Conservation (phyloP, 345 rosid species). For the Gossypium mustelinum region DNA sequence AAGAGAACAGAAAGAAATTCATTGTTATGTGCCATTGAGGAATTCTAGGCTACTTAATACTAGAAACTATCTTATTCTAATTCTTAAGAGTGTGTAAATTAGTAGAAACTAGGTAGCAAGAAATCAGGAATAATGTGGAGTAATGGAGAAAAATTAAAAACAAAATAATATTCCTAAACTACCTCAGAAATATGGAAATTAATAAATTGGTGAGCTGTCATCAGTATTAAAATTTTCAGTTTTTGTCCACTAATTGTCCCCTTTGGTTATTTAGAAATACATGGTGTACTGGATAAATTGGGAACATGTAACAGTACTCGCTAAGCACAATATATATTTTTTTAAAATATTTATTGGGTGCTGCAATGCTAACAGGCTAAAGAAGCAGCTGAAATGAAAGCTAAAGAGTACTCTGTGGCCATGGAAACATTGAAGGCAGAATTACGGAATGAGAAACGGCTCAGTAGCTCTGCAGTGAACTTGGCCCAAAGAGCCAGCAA, state of each 20-base stretch:
- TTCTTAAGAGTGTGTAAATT: neutral
- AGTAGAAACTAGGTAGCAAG: too few species aligned
- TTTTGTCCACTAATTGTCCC: neutral
- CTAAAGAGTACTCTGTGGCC: conserved; percentile 37
- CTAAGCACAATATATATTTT: neutral
- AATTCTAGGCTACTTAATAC: neutral
- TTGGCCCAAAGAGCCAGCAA: conserved; percentile 65
- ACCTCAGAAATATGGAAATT: neutral
- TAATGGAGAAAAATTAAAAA: neutral
- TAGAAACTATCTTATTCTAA: neutral
- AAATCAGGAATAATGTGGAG: neutral
- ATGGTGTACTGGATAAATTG: neutral
- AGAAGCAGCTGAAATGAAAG: conserved; percentile 72
- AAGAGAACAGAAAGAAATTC: neutral
- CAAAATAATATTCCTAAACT: neutral
- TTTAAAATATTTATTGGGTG: conserved; percentile 1
- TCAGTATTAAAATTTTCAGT: conserved; percentile 13
- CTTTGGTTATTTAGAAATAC: neutral
- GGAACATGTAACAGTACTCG: neutral
- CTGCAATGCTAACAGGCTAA: conserved; percentile 49
- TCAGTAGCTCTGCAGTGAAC: conserved; percentile 55
- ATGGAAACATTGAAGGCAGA: conserved; percentile 60
- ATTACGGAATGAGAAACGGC: conserved; percentile 56
- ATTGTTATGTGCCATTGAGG: neutral
- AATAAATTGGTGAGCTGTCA: neutral